A percentile compares a stretch with the other conserved stretches of the same genome.
phyloP scores from a whole-genome alignment of 2,329 filamentous ascomycete genomes.

The Pseudogymnoascus sp. region DNA sequence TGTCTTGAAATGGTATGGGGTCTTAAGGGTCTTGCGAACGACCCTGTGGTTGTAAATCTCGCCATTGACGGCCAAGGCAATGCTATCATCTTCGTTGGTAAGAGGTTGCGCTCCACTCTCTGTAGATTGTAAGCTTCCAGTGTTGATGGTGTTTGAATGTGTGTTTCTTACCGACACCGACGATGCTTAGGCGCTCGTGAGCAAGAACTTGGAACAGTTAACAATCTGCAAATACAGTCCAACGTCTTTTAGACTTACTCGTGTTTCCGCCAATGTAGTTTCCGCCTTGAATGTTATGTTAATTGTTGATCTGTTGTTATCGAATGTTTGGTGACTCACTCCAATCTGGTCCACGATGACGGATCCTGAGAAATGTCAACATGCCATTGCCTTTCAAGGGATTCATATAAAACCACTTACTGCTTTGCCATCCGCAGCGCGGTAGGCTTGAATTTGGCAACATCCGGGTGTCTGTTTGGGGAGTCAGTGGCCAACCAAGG shows the following conservation, averaged over 20 bases:
- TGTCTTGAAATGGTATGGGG: slow-evolving; percentile 92
- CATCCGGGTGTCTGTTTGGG: slow-evolving; percentile 73
- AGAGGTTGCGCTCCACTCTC: slow-evolving; percentile 94
- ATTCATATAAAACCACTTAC: slow-evolving; percentile 46
- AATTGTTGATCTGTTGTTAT: slow-evolving; percentile 20
- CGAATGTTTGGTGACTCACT: slow-evolving; percentile 54
- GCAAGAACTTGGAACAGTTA: slow-evolving; percentile 62
- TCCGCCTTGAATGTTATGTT: slow-evolving; percentile 53
- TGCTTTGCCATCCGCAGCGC: slow-evolving; percentile 90
- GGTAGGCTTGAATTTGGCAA: slow-evolving; percentile 91
- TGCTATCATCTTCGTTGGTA: slow-evolving; percentile 79
- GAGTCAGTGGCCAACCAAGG: neutral
- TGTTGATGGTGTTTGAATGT: slow-evolving; percentile 10
- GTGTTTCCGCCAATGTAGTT: slow-evolving; percentile 86
- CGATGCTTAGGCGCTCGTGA: slow-evolving; percentile 95
- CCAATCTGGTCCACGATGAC: slow-evolving; percentile 97
- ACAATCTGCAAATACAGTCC: slow-evolving; percentile 5
- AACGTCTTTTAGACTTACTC: slow-evolving; percentile 48
- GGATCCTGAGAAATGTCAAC: slow-evolving; percentile 52
- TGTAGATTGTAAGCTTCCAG: slow-evolving; percentile 31
- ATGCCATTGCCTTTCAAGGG: neutral
- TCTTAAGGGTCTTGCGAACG: slow-evolving; percentile 78
- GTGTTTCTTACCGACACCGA: slow-evolving; percentile 71
- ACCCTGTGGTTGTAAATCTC: slow-evolving; percentile 99
- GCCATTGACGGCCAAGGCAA: slow-evolving; percentile 94